Evolutionary conservation across 805 yeast species (phyloP), one percentile per base, ranked within the genome.

Genomic region (Pichia phayaonensis): DNA sequence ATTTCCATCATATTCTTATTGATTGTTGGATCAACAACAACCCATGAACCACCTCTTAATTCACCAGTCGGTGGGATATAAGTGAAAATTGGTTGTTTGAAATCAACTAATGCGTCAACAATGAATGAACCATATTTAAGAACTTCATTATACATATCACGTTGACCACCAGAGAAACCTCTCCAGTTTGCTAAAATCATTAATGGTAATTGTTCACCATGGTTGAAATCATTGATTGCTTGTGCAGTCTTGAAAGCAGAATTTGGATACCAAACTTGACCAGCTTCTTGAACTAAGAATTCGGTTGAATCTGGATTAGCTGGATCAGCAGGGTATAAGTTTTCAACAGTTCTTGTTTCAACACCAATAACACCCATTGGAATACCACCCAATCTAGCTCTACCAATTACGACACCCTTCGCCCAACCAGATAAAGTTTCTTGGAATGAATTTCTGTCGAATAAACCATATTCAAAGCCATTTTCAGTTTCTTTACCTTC

Each of bases 11-110:
- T 88, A 56, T 90, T 97, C 44, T 86, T 71, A 70, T 95, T 94
- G 73, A 94, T 94, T 46, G 97, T 88, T 57, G 99, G 97, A 71
- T 94, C 99, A 66, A 94, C 97, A 59, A 94, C 99, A 50, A 95
- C 99, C 99, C 99, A 94, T 24, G 99, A 92, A 68, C 99, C 99
- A 76, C 99, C 99, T 80, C 99, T 86, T 60, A 94, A 79, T 72
- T 94, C 99, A 69, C 98, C 99, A 59, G 86, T 81, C 52, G 99
- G 99, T 47, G 99, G 99, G 68, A 94, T 92, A 72, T 94, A 94
- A 24, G 94, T 89, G 73, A 94, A 84, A 58, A 94, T 86, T 53
- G 99, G 99, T 71, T 94, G 99, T 68, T 88, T 88, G 80, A 84
- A 94, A 61, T 83, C 96, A 58, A 89, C 95, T 55, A 94, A 78